Percentiles rank a stretch among this genome's conserved stretches.
These are phyloP conservation scores for Penicillium bialowiezense DNA, from an alignment of 495 filamentous ascomycete species.

Conservation along the genomic window DNA sequence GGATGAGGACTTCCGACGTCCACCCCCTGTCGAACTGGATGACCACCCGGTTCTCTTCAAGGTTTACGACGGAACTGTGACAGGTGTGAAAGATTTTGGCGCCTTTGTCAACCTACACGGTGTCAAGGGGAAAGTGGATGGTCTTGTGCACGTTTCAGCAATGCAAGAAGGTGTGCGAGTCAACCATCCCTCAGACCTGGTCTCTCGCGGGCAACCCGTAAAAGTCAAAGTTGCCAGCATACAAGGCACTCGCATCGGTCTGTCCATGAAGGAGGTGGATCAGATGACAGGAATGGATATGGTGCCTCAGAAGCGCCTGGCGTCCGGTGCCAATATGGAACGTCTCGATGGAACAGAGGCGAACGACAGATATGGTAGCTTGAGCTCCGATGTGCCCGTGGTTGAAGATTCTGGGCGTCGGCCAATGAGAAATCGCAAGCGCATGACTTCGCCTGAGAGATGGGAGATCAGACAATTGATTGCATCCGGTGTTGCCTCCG, in stretches of 20 bases:
- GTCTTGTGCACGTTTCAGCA: conserved; percentile 94
- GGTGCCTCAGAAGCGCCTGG: conserved; percentile 74
- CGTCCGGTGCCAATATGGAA: conserved; percentile 91
- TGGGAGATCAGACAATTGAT: conserved; percentile 98
- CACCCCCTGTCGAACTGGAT: conserved; percentile 77
- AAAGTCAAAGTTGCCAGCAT: conserved; percentile 93
- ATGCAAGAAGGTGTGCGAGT: conserved; percentile 84
- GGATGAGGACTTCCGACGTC: conserved; percentile 66
- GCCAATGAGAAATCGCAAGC: conserved; percentile 66
- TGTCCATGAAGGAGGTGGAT: conserved; percentile 98
- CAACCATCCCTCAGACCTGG: conserved; percentile 85
- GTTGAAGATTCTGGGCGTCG: conserved; percentile 60
- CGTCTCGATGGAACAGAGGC: conserved; percentile 57
- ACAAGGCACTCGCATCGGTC: conserved; percentile 71
- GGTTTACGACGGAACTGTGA: conserved; percentile 84
- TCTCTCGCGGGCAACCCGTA: conserved; percentile 76
- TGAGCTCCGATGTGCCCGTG: conserved; percentile 58
- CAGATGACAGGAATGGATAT: conserved; percentile 85
- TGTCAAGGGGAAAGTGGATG: conserved; percentile 84
- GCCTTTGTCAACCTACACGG: conserved; percentile 91
- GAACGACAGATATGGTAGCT: conserved; percentile 56
- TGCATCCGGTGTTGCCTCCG: conserved; percentile 87
- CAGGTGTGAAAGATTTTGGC: conserved; percentile 91
- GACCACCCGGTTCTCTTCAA: conserved; percentile 80
- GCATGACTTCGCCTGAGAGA: conserved; percentile 91